Percentiles rank a stretch among this genome's conserved stretches.
Conservation (phyloP, 2,329 filamentous ascomycete species). For the Paraphaeosphaeria sporulosa region DNA sequence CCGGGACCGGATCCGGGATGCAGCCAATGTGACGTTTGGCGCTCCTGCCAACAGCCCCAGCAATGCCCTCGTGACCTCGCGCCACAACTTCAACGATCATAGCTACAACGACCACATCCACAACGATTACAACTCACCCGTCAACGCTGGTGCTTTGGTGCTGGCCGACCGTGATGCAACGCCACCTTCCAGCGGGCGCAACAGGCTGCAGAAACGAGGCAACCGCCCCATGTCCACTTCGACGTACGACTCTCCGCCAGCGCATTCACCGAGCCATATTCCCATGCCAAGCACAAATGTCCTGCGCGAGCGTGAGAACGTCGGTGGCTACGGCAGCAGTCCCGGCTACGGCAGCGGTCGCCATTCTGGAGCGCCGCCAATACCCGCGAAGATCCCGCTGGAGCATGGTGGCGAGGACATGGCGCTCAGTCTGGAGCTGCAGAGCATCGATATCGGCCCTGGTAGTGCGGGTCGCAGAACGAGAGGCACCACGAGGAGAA, state of each 20-base stretch:
- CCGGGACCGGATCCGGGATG: conserved; percentile 42
- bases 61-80: conserved; percentile 40
- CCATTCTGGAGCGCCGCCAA: conserved; percentile 58
- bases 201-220: conserved; percentile 40
- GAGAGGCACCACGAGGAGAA: conserved; percentile 21
- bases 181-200: conserved; percentile 30
- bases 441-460: conserved; percentile 55
- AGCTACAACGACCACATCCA: conserved; percentile 17
- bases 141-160: conserved; percentile 31
- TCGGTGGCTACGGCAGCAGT: conserved; percentile 41
- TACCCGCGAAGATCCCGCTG: conserved; percentile 75
- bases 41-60: conserved; percentile 23
- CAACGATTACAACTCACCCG: conserved; percentile 22
- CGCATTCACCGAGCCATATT: conserved; percentile 23
- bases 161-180: conserved; percentile 31
- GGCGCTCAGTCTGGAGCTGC: conserved; percentile 75
- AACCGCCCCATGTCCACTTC: conserved; percentile 29
- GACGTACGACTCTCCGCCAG: conserved; percentile 21
- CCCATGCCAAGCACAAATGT: conserved; percentile 31
- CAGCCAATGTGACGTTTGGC: conserved; percentile 37
- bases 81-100: conserved; percentile 32
- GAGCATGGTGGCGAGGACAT: conserved; percentile 51
- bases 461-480: conserved; percentile 31
- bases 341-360: conserved; percentile 31
- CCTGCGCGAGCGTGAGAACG: conserved; percentile 47